Evolutionary conservation across 2,329 filamentous ascomycete species (phyloP), one percentile per base, ranked within the genome.

Genomic region (Raffaelea albimanens): DNA sequence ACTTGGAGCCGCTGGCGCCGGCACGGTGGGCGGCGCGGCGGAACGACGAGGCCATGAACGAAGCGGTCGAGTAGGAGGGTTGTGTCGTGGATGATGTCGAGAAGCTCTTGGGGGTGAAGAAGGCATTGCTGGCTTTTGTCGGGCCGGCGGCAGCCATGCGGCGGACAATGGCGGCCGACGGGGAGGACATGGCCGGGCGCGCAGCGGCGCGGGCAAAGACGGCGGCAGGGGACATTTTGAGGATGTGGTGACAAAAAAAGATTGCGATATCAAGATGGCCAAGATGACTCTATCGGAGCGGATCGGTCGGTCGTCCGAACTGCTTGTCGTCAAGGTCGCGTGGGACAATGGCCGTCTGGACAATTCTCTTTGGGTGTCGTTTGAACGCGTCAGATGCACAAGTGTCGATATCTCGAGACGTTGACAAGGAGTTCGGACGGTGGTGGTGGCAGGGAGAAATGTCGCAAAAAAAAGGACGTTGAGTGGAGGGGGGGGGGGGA

Each of bases 171-270:
- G 33, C 20, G 14, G 46, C 42, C 14, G 36, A 33, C 29, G 43
- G 18, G 3, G 33, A 72, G 7, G 40, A 25, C 14, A 41, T 14
- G 63, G 62, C 66, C 67, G 61, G 78, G 59, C 75, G 73, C 61
- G 72, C 66, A 58, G 65, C 62, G 55, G 72, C 70, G 65, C 72
- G 73, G 67, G 76, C 66, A 60, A 79, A 61, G 5, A 16, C 66
- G 54, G 63, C 68, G 38, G 72, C 66, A 55, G 71, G 65, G 53
- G 69, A 67, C 65, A 73, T 73, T 43, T 43, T 29, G 33, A 20
- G 16, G 21, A 4, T 29, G 7, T 29, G 23, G 29, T 29, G 5
- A 10, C 13, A n/a, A 8, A 3, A 2, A 18, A 40, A 10, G 20
- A 25, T 33, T 5, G n/a, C 33, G 9, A 34, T 4, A 21, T n/a